Conservation (phyloP, 139 green algal genomes). For the Chlorella sp. region DNA sequence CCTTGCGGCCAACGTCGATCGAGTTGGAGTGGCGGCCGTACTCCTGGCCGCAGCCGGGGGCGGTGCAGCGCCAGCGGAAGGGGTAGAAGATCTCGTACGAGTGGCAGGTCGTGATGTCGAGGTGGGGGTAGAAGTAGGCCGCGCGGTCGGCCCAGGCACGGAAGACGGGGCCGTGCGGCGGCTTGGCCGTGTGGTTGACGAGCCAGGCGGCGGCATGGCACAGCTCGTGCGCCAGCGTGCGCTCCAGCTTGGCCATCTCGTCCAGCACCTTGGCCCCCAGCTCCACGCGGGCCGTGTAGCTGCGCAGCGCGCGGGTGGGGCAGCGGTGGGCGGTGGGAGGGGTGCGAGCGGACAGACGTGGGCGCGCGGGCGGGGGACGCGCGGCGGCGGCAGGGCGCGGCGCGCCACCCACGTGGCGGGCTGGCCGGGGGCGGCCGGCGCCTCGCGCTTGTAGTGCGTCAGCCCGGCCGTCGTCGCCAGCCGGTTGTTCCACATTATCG, state of each 20-base stretch:
- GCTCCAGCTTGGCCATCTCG: constrained; percentile 41
- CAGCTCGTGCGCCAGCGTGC: constrained; percentile 70
- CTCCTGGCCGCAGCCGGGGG: constrained; percentile 38
- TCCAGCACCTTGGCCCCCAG: constrained; percentile 68
- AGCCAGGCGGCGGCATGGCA: constrained; percentile 70
- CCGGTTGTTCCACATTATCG: constrained; percentile 60
- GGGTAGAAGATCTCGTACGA: constrained; percentile 57
- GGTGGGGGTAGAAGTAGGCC: constrained; percentile 31
- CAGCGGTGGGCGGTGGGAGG: too few species aligned
- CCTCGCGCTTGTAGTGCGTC: constrained; percentile 45
- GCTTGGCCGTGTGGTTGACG: constrained; percentile 57
- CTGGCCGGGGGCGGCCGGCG: not conserved
- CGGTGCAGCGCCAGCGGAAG: constrained; percentile 53
- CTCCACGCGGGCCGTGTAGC: constrained; percentile 55
- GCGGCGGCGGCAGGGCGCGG: not conserved
- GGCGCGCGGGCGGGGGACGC: too few species aligned
- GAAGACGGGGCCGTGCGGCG: constrained; percentile 64
- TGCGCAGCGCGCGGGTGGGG: too few species aligned
- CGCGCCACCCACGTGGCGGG: constrained; percentile 8
- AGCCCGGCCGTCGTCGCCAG: constrained; percentile 64
- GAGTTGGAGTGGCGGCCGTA: constrained; percentile 65
- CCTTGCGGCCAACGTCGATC: constrained; percentile 55
- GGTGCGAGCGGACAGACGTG: not conserved
- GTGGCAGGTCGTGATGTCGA: constrained; percentile 68
- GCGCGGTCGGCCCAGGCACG: constrained; percentile 48